Base-by-base conservation (phyloP, 192 early-diverging fungal species). In the Coemansia sp. region DNA sequence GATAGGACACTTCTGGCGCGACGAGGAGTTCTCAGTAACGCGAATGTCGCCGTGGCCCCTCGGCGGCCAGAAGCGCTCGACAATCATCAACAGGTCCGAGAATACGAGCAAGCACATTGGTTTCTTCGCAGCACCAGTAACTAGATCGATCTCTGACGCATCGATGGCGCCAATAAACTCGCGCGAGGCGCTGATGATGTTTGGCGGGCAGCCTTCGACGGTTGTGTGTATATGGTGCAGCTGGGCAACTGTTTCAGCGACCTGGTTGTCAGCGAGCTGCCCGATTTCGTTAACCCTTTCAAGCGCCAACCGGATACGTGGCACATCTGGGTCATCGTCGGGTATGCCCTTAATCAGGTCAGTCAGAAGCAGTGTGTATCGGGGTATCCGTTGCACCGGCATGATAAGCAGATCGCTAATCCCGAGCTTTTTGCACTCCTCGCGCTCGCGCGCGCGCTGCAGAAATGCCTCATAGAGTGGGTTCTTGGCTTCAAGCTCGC, bases 361-460 rank as follows among this genome's bases (percentile, higher is more conserved):
- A 0, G 74, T 86, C 45, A 92, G 74, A 42, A 92, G 68, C 60
- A 92, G 66, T 33, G 86, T 85, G 75, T 92, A 92, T n/a, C 89
- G 85, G 4, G 91, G 88, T 19, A 92, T 86, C 33, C 91, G 84
- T 74, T 92, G 91, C 53, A 92, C 89, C 1, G 91, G 91, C 69
- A 90, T 85, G 59, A 92, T 90, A 70, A 92, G 76, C 66, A 90
- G 79, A 63, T 91, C 89, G 32, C 83, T 81, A 25, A 96, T 74
- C 33, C 82, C 85, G 55, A 92, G 81, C 60, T 86, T 82, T 59
- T 85, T 78, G 74, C 85, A 83, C 52, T 82, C 83, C 23, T 86
- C 80, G 66, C 83, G 82, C 43, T 87, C 86, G 42, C 81, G 80
- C n/a, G 82, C 82, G 53, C 73, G 70, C 32, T 73, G 64, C 50